Base-by-base conservation (phyloP, 1,284 basidiomycete species). In the Moniliophthora roreri region DNA sequence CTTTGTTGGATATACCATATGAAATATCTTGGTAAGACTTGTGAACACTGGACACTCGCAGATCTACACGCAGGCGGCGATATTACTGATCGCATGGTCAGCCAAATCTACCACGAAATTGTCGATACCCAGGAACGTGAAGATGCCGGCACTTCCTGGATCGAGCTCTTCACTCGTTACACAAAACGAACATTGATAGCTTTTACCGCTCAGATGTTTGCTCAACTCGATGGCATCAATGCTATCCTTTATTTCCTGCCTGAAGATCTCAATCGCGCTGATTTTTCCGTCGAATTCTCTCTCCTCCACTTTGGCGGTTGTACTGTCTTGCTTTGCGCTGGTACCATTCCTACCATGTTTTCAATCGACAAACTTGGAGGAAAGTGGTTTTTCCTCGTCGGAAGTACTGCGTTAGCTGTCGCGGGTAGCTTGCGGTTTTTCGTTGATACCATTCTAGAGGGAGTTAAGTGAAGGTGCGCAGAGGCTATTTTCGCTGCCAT, bases 221-320 rank as follows among this genome's bases (percentile, higher is more conserved):
- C 78, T 1, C 80, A 82, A 55, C 74, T 78, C 62, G 80, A 81
- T 57, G 80, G 82, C 23, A 80, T 82, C 66, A 82, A 81, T 60
- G 78, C 77, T 15, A 75, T 83, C 52, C 65, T 83, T 8, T 83
- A 82, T 60, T 84, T 79, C 62, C 67, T 81, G 6, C 79, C 79
- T 1, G 73, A 75, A 51, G 79, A 78, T 55, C 69, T 81, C 53
- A 69, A 72, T 18, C 73, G 78, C 20, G 77, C 79, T 6, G 78
- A 79, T 10, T 81, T 80, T 63, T 66, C 69, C 38, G 67, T 74
- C 42, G 59, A 68, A 15, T 67, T 67, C 15, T 72, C 80, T 6
- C 66, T 82, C 34, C 69, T 81, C 37, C 81, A 74, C 52, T 73
- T 81, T 9, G 77, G 81, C 34, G 77, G 76, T 28, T 76, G 81